Percentiles rank a stretch among this genome's conserved stretches.
These are phyloP conservation scores for Wilhelminamyces savonicus DNA, from an alignment of 805 yeast species.

Conservation along the genomic window DNA sequence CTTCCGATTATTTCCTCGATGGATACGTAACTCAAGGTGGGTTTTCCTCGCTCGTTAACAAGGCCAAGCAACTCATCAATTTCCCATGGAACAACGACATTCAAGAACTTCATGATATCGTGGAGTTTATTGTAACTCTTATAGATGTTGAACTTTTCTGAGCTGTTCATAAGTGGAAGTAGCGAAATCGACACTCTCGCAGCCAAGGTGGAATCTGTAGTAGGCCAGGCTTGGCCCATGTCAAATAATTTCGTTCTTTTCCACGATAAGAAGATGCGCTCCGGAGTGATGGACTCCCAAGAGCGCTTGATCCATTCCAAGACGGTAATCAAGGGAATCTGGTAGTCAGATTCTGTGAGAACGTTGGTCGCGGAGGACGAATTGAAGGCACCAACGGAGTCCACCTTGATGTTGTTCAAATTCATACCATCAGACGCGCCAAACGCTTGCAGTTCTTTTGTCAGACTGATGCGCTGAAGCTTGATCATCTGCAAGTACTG, in stretches of 20 bases:
- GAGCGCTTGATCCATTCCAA: conserved; percentile 53
- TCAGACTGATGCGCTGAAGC: conserved; percentile 18
- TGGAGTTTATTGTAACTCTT: conserved; percentile 37
- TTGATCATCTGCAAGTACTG: conserved; percentile 46
- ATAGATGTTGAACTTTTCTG: conserved; percentile 10
- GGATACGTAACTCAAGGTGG: conserved; percentile 44
- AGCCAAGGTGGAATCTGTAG: conserved; percentile 7
- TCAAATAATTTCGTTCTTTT: conserved; percentile 27
- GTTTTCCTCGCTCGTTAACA: conserved; percentile 36
- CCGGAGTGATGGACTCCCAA: conserved; percentile 41
- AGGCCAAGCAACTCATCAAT: conserved; percentile 48
- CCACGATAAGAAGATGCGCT: conserved; percentile 30
- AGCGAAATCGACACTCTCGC: too few relatives aligned
- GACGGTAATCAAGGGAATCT: conserved; percentile 47
- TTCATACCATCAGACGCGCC: neutral
- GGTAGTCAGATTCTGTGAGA: conserved; percentile 34
- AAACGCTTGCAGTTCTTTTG: neutral
- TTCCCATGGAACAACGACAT: conserved; percentile 54
- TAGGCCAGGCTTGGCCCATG: conserved; percentile 23
- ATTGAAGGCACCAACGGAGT: neutral
- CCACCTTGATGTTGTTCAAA: neutral
- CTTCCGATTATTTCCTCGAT: conserved; percentile 58
- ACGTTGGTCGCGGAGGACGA: conserved; percentile 16
- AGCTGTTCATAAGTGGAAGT: conserved; percentile 4
- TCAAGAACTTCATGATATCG: conserved; percentile 40